Base-by-base conservation (phyloP, 331 rosid species). In the Telfairia occidentalis region DNA sequence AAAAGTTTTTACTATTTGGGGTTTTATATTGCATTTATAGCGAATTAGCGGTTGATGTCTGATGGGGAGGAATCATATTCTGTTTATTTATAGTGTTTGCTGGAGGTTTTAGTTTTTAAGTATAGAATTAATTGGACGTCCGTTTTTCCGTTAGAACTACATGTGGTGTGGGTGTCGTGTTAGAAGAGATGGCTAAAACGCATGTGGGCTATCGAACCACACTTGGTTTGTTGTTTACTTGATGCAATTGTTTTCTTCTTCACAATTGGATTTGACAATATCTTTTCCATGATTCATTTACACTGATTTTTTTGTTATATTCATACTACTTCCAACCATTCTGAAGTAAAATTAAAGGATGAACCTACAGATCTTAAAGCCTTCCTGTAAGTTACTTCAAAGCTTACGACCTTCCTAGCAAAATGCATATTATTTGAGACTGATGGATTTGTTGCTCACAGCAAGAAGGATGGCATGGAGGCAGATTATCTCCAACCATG, bases 401-500 rank as follows among this genome's bases (percentile, higher is more conserved):
- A 13, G 24, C 57, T 45, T 26, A 28, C 15, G 12, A 70, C 24
- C 58, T 26, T 45, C 30, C 53, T 42, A 10, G 54, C 9, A 13
- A 7, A 24, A 42, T 37, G 53, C 19, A 66, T 15, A 8, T 70
- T 19, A 50, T 48, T 72, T 30, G 64, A 72, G 48, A 30, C 64
- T 71, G 60, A 67, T 67, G 35, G 74, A 15, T 67, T 71, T 71
- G 18, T 48, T 28, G 60, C 32, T 29, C 60, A 45, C 60, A 71
- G 76, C 61, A 50, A 29, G 66, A 50, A 73, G 46, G 67, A 85
- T 86, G 96, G 85, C 90, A 24, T 89, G 83, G 90, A 84, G 86
- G 82, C 88, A 85, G 73, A 75, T 82, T 30, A 55, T 85, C 43
- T 38, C 84, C 77, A 82, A 67, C 46, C 79, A 70, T 24, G 63